phyloP scores from a whole-genome alignment of 441 rosid species.

The Pelargonium cotyledonis region DNA sequence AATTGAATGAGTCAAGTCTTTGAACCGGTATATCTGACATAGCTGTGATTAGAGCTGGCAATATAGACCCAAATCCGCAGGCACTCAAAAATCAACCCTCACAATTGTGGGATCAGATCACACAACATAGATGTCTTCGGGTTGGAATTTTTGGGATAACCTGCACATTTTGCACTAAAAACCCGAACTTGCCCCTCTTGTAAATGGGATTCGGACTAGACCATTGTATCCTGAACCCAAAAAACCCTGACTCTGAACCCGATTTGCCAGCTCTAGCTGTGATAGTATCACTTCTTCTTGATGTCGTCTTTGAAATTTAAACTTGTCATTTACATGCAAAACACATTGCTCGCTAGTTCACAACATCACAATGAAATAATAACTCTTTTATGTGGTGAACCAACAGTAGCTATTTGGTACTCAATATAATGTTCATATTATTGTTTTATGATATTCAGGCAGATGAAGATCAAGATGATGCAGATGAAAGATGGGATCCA shows the following conservation, averaged over 20 bases:
- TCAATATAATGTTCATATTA: not conserved
- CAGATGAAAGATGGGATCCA: conserved; percentile 8
- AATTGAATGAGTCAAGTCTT: not conserved
- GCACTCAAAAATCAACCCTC: too few species aligned
- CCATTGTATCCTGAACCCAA: too few species aligned
- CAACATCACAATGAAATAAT: not conserved
- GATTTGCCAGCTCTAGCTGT: too few species aligned
- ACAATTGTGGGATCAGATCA: too few species aligned
- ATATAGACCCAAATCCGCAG: too few species aligned
- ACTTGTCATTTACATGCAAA: not conserved
- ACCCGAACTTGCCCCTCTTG: too few species aligned
- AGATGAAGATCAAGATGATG: conserved; percentile 4
- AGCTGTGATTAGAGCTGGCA: not conserved
- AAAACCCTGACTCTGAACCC: too few species aligned
- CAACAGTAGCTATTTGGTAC: not conserved
- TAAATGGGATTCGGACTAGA: too few species aligned
- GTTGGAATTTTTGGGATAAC: too few species aligned
- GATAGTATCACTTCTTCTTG: not conserved
- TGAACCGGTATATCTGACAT: not conserved
- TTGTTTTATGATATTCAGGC: not conserved
- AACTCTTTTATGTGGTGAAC: not conserved
- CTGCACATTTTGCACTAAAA: too few species aligned
- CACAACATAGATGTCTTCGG: too few species aligned
- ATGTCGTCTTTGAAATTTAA: not conserved
- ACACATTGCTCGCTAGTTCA: not conserved